Evolutionary conservation across 2,329 filamentous ascomycete species (phyloP).

Genomic region (Sporothrix dimorphospora): DNA sequence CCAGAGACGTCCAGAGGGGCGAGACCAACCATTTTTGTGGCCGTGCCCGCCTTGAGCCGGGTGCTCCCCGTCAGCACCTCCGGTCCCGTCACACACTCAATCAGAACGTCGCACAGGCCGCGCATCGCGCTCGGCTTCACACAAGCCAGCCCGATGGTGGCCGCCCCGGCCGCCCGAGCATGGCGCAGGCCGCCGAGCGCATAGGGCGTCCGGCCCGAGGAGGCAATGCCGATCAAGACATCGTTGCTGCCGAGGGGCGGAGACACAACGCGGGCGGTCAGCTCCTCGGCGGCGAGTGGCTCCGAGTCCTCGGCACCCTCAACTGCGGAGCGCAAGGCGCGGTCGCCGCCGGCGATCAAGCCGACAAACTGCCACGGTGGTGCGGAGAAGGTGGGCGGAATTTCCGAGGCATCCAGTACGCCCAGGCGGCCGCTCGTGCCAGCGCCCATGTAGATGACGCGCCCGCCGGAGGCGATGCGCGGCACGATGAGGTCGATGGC

Average conservation of each 20-base stretch:
- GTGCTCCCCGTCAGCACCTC: conserved; percentile 52
- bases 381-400: conserved; percentile 47
- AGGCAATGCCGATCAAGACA: conserved; percentile 48
- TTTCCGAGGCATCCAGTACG: conserved; percentile 46
- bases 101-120: conserved; percentile 38
- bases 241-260: conserved; percentile 38
- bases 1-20: not conserved
- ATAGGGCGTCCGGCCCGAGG: conserved; percentile 49
- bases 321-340: conserved; percentile 45
- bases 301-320: conserved; percentile 48
- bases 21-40: conserved; percentile 43
- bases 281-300: conserved; percentile 39
- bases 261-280: conserved; percentile 31
- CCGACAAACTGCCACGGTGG: conserved; percentile 46
- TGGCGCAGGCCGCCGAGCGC: conserved; percentile 45
- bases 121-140: conserved; percentile 41
- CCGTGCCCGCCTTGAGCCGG: conserved; percentile 50
- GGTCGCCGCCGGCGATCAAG: conserved; percentile 48
- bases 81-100: conserved; percentile 46
- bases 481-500: conserved; percentile 42
- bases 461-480: conserved; percentile 42
- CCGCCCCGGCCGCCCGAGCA: conserved; percentile 42
- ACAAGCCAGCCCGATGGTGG: conserved; percentile 46
- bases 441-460: conserved; percentile 47
- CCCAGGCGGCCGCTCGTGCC: conserved; percentile 46